Evolutionary conservation across 345 rosid species (phyloP).

Genomic region (Boechera retrofracta): DNA sequence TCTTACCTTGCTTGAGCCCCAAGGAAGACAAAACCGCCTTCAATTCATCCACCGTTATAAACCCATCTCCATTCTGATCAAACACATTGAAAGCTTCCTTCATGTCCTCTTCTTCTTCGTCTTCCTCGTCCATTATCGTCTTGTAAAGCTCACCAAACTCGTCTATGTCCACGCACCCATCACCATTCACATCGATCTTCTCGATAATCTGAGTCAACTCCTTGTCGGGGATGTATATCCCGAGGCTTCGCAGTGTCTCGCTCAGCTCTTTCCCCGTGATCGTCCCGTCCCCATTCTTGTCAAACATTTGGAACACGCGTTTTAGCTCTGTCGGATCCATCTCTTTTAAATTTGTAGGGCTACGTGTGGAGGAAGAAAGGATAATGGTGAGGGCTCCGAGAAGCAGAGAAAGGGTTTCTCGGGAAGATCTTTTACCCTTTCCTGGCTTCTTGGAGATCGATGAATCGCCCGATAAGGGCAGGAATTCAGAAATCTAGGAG

Average conservation of each 20-base stretch:
- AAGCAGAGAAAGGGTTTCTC: conserved; percentile 31
- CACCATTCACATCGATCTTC: conserved; percentile 60
- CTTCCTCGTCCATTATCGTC: conserved; percentile 59
- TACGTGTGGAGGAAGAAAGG: conserved; percentile 30
- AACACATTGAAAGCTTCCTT: conserved; percentile 89
- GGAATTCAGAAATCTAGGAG: conserved; percentile 16
- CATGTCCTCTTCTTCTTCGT: conserved; percentile 76
- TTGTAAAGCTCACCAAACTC: conserved; percentile 72
- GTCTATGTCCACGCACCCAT: conserved; percentile 64
- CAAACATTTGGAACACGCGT: conserved; percentile 82
- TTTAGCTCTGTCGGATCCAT: conserved; percentile 66
- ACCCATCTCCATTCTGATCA: conserved; percentile 87
- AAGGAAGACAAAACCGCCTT: conserved; percentile 69
- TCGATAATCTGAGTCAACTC: conserved; percentile 64
- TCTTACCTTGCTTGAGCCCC: conserved; percentile 79
- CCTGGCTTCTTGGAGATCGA: conserved; percentile 27
- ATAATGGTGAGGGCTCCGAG: conserved; percentile 3
- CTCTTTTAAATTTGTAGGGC: background rate
- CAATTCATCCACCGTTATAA: conserved; percentile 78
- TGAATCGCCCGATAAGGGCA: conserved; percentile 13
- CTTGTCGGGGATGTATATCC: conserved; percentile 64
- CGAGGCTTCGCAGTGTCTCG: conserved; percentile 69
- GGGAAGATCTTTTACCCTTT: conserved; percentile 14
- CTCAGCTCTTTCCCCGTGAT: conserved; percentile 70
- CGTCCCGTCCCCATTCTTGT: conserved; percentile 74